Percentiles rank a stretch among this genome's conserved stretches.
These are phyloP conservation scores for Hydnum rufescens DNA, from an alignment of 768 basidiomycete species.

Conservation along the genomic window DNA sequence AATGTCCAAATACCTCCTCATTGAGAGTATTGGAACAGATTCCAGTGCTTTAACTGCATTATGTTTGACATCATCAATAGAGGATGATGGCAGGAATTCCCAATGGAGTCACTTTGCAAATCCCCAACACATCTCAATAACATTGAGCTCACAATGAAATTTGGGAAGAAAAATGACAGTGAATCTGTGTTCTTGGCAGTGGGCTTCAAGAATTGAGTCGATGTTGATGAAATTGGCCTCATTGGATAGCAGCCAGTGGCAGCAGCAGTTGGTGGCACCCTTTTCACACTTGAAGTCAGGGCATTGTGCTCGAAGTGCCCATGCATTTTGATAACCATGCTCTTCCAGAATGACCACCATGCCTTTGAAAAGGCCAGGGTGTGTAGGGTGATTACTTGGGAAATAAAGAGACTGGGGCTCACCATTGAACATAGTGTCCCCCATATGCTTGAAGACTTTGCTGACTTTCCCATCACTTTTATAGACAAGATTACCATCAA, in stretches of 20 bases:
- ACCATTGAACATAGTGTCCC: conserved; percentile 5
- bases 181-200: conserved; percentile 14
- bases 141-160: conserved; percentile 29
- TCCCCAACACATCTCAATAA: conserved; percentile 26
- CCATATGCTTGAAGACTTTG: background rate
- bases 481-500: background rate
- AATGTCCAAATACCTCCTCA: conserved; percentile 10
- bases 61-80: conserved; percentile 18
- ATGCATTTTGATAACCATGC: conserved; percentile 4
- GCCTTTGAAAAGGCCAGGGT: conserved; percentile 23
- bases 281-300: conserved; percentile 18
- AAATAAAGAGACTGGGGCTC: conserved; percentile 19
- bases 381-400: conserved; percentile 16
- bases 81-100: conserved; percentile 12
- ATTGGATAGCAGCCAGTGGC: conserved; percentile 20
- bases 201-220: conserved; percentile 18
- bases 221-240: conserved; percentile 24
- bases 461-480: background rate
- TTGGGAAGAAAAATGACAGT: conserved; percentile 22
- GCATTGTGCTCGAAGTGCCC: conserved; percentile 9
- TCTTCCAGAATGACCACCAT: conserved; percentile 19
- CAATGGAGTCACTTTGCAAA: conserved; percentile 20
- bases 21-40: conserved; percentile 12
- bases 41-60: conserved; percentile 19
- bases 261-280: conserved; percentile 17